phyloP scores from a whole-genome alignment of 2,329 filamentous ascomycete genomes.

The Metarhizium robertsii region DNA sequence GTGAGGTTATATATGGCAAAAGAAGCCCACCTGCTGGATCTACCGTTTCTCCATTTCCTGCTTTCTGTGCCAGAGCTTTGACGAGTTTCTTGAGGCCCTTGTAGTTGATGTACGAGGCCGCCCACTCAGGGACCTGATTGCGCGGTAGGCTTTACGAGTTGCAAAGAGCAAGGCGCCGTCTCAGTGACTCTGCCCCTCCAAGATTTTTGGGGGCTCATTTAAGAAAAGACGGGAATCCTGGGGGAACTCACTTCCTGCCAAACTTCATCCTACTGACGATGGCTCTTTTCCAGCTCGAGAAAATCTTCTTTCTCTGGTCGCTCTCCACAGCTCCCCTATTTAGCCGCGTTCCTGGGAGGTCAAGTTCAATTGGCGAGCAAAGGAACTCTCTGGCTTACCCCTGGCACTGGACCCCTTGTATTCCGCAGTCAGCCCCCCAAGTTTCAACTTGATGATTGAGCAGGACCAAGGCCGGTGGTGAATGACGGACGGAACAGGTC shows the following conservation, averaged over 20 bases:
- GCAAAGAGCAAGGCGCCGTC: conserved; percentile 3
- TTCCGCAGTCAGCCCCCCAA: not conserved
- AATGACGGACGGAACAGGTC: not conserved
- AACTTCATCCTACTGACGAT: conserved; percentile 43
- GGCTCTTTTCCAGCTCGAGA: not conserved
- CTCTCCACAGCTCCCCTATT: not conserved
- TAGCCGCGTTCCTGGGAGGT: not conserved
- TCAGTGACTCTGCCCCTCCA: conserved; percentile 9
- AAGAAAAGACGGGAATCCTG: not conserved
- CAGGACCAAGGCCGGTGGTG: not conserved
- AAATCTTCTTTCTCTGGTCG: not conserved
- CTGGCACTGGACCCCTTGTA: not conserved
- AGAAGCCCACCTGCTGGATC: conserved; percentile 78
- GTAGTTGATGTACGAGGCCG: conserved; percentile 77
- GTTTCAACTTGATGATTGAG: not conserved
- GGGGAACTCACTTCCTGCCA: conserved; percentile 44
- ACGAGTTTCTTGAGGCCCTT: conserved; percentile 92
- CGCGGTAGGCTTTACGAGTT: conserved; percentile 49
- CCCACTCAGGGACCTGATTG: conserved; percentile 84
- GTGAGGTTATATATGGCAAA: conserved; percentile 12
- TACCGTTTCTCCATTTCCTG: conserved; percentile 60
- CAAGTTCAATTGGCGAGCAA: not conserved
- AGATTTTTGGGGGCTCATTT: conserved; percentile 2
- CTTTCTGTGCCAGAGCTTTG: conserved; percentile 62
- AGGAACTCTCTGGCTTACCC: not conserved